Percentiles rank a stretch among this genome's conserved stretches.
phyloP scores from a whole-genome alignment of 225 moss, liverwort and hornwort genomes.

The Marchantia polymorpha region DNA sequence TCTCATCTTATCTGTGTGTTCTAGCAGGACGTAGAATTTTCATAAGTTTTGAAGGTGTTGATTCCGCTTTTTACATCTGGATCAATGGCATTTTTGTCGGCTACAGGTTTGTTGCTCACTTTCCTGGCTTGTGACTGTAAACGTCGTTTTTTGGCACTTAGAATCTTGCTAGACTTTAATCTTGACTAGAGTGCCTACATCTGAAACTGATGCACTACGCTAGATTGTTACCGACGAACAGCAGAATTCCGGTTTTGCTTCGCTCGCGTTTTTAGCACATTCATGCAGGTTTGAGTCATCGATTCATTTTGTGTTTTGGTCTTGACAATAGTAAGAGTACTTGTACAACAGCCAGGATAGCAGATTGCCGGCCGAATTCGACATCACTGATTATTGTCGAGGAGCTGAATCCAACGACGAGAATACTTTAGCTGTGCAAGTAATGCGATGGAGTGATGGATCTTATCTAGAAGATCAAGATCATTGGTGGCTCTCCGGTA shows the following conservation, averaged over 20 bases:
- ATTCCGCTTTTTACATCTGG: conserved; percentile 97
- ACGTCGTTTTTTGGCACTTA: background rate
- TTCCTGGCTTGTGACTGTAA: background rate
- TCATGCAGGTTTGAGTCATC: background rate
- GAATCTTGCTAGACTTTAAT: background rate
- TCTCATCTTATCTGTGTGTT: background rate
- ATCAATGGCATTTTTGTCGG: conserved; percentile 76
- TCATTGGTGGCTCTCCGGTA: conserved; percentile 99
- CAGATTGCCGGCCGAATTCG: conserved; percentile 87
- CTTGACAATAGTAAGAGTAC: background rate
- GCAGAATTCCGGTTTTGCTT: background rate
- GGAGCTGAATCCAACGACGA: conserved; percentile 39
- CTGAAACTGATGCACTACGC: too few relatives aligned
- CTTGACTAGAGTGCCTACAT: background rate
- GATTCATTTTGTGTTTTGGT: background rate
- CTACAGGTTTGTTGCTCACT: conserved; percentile 58
- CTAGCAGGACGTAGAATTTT: conserved; percentile 64
- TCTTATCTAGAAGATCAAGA: conserved; percentile 99
- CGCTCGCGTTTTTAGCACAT: background rate
- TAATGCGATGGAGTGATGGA: conserved; percentile 98
- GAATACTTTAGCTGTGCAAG: conserved; percentile 88
- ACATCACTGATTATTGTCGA: conserved; percentile 66
- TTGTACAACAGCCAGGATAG: conserved; percentile 78
- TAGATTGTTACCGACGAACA: background rate
- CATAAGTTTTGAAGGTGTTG: conserved; percentile 85